Percentiles rank a stretch among this genome's conserved stretches.
Conservation (phyloP, 208 protist genomes). For the Leishmania lainsoni region DNA sequence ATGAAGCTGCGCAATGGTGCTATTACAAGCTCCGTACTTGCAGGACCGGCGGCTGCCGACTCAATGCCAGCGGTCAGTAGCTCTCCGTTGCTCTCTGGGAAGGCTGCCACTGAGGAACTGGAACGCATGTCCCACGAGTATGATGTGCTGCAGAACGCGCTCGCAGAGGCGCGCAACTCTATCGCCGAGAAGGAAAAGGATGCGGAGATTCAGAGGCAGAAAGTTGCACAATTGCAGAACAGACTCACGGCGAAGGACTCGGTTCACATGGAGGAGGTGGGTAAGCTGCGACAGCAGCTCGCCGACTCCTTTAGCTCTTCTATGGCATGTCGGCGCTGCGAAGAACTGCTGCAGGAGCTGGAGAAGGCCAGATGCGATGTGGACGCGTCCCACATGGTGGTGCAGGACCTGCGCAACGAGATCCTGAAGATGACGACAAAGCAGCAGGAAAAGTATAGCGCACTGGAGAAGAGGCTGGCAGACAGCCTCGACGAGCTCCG, state of each 20-base stretch:
- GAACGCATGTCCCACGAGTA: constrained; percentile 37
- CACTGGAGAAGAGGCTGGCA: constrained; percentile 42
- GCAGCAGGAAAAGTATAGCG: constrained; percentile 40
- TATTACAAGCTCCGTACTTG: background rate
- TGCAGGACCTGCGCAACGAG: constrained; percentile 32
- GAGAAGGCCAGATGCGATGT: constrained; percentile 25
- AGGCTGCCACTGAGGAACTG: constrained; percentile 10
- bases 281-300: constrained; percentile 26
- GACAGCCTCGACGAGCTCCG: constrained; percentile 39
- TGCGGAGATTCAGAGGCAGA: constrained; percentile 41
- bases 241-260: constrained; percentile 26
- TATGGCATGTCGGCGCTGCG: constrained; percentile 18
- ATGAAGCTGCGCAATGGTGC: constrained; percentile 21
- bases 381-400: constrained; percentile 14
- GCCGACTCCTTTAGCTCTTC: constrained; percentile 24
- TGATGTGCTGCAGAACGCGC: constrained; percentile 40
- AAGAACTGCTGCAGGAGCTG: constrained; percentile 35
- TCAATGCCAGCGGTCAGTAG: background rate
- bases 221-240: constrained; percentile 29
- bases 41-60: constrained; percentile 2
- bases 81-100: constrained; percentile 6
- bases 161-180: constrained; percentile 41
- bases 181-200: constrained; percentile 60
- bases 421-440: constrained; percentile 34
- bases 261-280: constrained; percentile 19